Percentiles rank a stretch among this genome's conserved stretches.
phyloP scores from a whole-genome alignment of 176 grass and related monocot species.

The Oryza longistaminata region DNA sequence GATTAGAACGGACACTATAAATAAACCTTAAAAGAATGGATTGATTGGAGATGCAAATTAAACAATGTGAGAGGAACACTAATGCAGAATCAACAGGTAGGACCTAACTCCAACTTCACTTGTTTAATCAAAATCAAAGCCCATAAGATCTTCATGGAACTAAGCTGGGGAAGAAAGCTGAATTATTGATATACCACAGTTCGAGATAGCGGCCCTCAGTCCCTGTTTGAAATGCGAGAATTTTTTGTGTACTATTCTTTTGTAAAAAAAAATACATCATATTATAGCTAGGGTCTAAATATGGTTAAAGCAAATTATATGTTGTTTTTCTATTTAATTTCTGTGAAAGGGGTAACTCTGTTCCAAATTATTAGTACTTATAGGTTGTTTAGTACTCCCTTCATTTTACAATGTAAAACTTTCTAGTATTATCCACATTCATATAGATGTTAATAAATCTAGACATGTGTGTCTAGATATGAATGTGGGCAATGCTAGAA shows the following conservation, averaged over 20 bases:
- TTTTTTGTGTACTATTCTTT: background rate
- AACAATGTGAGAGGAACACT: background rate
- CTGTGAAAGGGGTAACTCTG: no score
- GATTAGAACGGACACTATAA: conserved; percentile 18
- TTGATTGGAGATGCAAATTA: background rate
- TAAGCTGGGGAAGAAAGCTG: conserved; percentile 8
- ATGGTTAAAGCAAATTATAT: no score
- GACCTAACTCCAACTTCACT: conserved; percentile 3
- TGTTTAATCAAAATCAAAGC: conserved; percentile 18
- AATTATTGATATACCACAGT: background rate
- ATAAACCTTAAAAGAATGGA: conserved; percentile 37
- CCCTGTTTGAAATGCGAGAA: background rate
- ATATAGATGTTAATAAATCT: no score
- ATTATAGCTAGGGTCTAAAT: no score
- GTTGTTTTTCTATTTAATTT: no score
- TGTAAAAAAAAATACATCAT: background rate
- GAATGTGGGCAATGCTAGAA: no score
- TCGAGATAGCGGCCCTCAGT: background rate
- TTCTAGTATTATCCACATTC: no score
- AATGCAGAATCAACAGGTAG: conserved; percentile 17
- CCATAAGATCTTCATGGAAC: conserved; percentile 9
- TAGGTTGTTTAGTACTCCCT: no score
- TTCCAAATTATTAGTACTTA: no score
- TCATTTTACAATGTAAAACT: no score
- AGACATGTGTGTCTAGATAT: no score